Evolutionary conservation across 2,329 filamentous ascomycete genomes (phyloP).

Genomic region (Diaporthe citrichinensis): DNA sequence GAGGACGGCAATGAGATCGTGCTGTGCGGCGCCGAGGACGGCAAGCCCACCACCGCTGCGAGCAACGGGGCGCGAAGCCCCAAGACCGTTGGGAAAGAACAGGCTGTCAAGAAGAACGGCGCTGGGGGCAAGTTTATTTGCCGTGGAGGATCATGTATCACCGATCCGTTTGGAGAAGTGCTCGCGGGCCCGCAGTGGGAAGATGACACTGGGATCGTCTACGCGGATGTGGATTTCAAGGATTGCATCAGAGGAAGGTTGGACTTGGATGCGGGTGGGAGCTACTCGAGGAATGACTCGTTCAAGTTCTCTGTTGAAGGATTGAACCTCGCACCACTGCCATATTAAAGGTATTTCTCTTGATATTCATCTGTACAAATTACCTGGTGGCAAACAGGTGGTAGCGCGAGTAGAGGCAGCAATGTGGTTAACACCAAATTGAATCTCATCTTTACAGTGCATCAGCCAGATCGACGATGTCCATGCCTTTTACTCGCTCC

Average conservation of each 20-base stretch:
- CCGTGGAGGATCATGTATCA: slow-evolving; percentile 85
- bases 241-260: slow-evolving; percentile 87
- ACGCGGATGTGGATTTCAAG: slow-evolving; percentile 85
- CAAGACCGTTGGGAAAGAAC: neutral
- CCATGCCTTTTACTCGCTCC: slow-evolving; percentile 53
- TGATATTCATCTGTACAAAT: slow-evolving; percentile 23
- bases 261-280: slow-evolving; percentile 87
- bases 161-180: slow-evolving; percentile 84
- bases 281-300: slow-evolving; percentile 80
- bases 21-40: slow-evolving; percentile 48
- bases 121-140: slow-evolving; percentile 68
- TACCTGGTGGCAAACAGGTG: too few relatives aligned
- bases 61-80: slow-evolving; percentile 1
- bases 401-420: neutral
- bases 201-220: slow-evolving; percentile 76
- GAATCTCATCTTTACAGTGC: slow-evolving; percentile 17
- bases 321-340: slow-evolving; percentile 69
- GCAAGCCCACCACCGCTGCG: slow-evolving; percentile 18
- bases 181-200: slow-evolving; percentile 89
- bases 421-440: neutral
- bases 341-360: slow-evolving; percentile 54
- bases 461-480: slow-evolving; percentile 53
- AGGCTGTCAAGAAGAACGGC: slow-evolving; percentile 45
- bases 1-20: slow-evolving; percentile 61
- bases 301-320: slow-evolving; percentile 74